Conservation (phyloP, 2,329 filamentous ascomycete genomes). For the Lasiodiplodia sp. region DNA sequence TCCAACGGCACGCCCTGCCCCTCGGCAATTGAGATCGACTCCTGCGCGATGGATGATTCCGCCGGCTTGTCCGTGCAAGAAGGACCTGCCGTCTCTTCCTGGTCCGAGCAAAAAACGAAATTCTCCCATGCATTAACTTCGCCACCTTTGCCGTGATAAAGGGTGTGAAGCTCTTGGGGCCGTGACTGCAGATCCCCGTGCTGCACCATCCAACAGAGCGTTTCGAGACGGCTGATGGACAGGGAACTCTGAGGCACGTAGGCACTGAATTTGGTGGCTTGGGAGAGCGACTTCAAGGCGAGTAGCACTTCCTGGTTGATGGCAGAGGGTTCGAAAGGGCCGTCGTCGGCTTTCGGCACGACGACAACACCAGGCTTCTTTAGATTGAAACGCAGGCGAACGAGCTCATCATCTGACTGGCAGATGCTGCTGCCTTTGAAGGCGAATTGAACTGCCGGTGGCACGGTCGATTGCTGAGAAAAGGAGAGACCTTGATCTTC, state of each 20-base stretch:
- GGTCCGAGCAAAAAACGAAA: not conserved
- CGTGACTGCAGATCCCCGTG: not conserved
- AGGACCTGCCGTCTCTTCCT: not conserved
- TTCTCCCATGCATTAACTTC: slow-evolving; percentile 14
- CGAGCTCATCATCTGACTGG: slow-evolving; percentile 9
- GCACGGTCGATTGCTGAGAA: slow-evolving; percentile 1
- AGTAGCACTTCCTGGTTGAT: slow-evolving; percentile 9
- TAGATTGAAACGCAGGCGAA: slow-evolving; percentile 15
- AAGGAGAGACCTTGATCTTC: slow-evolving; percentile 6
- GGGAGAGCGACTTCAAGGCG: slow-evolving; percentile 12
- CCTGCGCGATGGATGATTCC: not conserved
- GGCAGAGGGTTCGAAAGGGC: slow-evolving; percentile 8
- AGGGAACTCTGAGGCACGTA: not conserved
- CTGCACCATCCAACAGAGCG: slow-evolving; percentile 13
- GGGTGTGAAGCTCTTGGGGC: not conserved
- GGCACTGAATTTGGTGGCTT: slow-evolving; percentile 11
- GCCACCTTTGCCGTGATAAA: slow-evolving; percentile 14
- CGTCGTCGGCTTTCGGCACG: slow-evolving; percentile 14
- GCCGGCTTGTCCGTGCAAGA: not conserved
- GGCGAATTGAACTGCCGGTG: slow-evolving; percentile 2
- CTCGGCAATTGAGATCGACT: not conserved
- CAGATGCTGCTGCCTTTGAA: slow-evolving; percentile 23
- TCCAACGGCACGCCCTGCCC: not conserved
- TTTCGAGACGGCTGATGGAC: not conserved
- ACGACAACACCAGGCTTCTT: slow-evolving; percentile 4